Evolutionary conservation across 805 yeast species (phyloP), one percentile per base, ranked within the genome.

Genomic region (Candida sithepensis): DNA sequence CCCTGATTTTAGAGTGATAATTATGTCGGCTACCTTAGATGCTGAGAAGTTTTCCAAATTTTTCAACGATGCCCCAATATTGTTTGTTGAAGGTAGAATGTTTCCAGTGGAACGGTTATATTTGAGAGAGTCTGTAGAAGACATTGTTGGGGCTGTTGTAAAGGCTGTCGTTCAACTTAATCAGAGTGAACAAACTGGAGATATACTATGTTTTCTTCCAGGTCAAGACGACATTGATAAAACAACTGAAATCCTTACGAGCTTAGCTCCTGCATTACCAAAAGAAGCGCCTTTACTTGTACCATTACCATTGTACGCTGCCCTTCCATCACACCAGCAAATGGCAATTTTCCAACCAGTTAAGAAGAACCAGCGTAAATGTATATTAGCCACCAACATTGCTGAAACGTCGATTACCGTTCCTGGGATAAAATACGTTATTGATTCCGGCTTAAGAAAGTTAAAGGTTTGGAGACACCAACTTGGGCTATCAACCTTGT

Each of bases 371-470:
- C 79, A 79, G 59, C 77, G 99, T 54, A 94, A 94, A 63, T 84
- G 94, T 38, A 87, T 94, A 24, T 68, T 94, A 48, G 89, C 98
- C 7, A 94, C 99, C 1, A 94, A 94, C 63, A 90, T 94, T 56
- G 99, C 99, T 0, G 99, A 94, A 70, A 94, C 99, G 0, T 94
- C 99, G 26, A 83, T 94, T 51, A 94, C 99, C 3, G 94, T 94
- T 32, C 83, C 96, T 13, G 99, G 99, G 1, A 94, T 94, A 16
- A 79, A 88, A 55, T 94, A 88, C 60, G 98, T 94, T 8, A 75
- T 94, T 21, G 99, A 94, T 66, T 80, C 95, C 0, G 99, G 99
- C 0, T 71, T 92, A 42, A 76, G 97, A 48, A 94, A 94, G 61
- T 95, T 92, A 8, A 88, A 92, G 55, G 95, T 92, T 1, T 92